Conservation (phyloP, 2,329 filamentous ascomycete species). For the Sporothrix protearum region DNA sequence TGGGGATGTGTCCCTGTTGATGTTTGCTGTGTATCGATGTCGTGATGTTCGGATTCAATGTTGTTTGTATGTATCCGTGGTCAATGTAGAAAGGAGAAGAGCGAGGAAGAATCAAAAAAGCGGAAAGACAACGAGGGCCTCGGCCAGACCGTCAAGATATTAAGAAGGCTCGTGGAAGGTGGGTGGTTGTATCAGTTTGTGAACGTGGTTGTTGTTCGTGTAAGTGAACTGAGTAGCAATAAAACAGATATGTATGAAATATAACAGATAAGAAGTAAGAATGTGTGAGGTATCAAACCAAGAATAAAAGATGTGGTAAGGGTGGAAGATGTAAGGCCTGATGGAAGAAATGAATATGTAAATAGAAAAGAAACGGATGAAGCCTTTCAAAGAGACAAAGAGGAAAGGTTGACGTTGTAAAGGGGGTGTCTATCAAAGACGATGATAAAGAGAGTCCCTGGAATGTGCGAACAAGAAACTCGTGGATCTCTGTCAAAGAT, state of each 20-base stretch:
- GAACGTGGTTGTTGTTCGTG: background rate
- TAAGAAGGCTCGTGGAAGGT: background rate
- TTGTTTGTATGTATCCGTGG: background rate
- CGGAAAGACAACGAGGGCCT: background rate
- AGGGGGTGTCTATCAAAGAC: background rate
- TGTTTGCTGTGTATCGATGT: background rate
- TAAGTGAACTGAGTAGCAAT: background rate
- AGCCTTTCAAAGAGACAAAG: slow-evolving; percentile 11
- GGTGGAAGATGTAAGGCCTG: background rate
- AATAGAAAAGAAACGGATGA: slow-evolving; percentile 11
- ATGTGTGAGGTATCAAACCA: slow-evolving; percentile 1
- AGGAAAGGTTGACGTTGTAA: background rate
- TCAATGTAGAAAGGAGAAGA: background rate
- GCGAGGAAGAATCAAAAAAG: background rate
- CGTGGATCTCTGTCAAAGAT: background rate
- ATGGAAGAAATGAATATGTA: slow-evolving; percentile 1
- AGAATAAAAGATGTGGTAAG: background rate
- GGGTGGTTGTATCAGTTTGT: background rate
- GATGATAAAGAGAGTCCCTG: background rate
- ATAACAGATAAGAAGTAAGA: slow-evolving; percentile 1
- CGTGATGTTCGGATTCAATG: background rate
- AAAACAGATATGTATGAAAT: background rate
- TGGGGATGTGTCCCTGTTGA: background rate
- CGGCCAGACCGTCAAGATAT: slow-evolving; percentile 3
- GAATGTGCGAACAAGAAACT: background rate